Percentiles rank a stretch among this genome's conserved stretches.
phyloP scores from a whole-genome alignment of 768 basidiomycete genomes.

The Russula virescens region DNA sequence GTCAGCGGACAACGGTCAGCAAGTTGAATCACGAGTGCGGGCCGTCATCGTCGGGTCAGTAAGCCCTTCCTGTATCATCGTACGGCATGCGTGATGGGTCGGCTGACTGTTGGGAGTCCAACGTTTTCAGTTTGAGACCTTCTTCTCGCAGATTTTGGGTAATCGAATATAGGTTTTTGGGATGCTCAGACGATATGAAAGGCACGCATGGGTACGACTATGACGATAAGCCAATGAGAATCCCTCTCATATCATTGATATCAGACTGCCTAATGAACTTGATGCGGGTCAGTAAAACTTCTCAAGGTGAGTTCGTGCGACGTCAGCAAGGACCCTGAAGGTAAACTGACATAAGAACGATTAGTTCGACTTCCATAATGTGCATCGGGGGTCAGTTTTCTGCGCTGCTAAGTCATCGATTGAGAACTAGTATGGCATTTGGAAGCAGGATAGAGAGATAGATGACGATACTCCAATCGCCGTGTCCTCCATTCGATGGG shows the following conservation, averaged over 20 bases:
- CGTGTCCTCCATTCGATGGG: background rate
- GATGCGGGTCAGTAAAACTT: background rate
- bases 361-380: constrained; percentile 1
- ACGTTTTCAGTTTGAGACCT: background rate
- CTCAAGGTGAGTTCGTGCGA: background rate
- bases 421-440: background rate
- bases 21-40: background rate
- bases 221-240: background rate
- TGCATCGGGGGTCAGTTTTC: background rate
- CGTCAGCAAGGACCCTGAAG: background rate
- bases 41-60: constrained; percentile 6
- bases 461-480: constrained; percentile 3
- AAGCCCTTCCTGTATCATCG: background rate
- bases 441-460: background rate
- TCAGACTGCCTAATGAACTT: background rate
- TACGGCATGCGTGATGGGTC: background rate
- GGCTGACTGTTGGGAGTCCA: background rate
- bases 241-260: background rate
- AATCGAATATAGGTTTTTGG: background rate
- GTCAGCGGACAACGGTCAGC: too few species aligned
- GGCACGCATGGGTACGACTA: background rate
- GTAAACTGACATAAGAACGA: background rate
- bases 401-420: background rate
- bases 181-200: background rate
- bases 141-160: constrained; percentile 2